These are phyloP conservation scores for Vitis riparia DNA, from an alignment of 164 flowering plant species.

Conservation along the genomic window DNA sequence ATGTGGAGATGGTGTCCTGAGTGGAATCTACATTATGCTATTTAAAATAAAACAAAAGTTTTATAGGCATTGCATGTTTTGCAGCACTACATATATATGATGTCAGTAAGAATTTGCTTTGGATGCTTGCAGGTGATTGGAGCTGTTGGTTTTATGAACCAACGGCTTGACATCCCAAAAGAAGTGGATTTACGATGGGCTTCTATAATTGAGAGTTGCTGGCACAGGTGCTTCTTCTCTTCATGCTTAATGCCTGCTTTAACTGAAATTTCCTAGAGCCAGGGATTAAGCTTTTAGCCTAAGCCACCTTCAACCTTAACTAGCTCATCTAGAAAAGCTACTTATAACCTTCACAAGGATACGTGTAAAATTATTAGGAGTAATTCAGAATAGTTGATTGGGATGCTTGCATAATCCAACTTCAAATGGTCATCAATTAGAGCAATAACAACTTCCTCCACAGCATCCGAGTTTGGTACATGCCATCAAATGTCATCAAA, in stretches of 20 bases:
- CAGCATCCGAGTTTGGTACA: too few relatives aligned
- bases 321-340: too few relatives aligned
- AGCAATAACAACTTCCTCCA: too few relatives aligned
- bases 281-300: background rate
- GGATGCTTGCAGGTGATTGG: slow-evolving; percentile 72
- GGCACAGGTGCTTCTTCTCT: slow-evolving; percentile 59
- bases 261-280: background rate
- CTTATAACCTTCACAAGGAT: too few relatives aligned
- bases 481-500: too few relatives aligned
- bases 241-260: background rate
- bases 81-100: background rate
- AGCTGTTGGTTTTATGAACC: slow-evolving; percentile 97
- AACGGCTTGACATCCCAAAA: slow-evolving; percentile 84
- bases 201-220: slow-evolving; percentile 88
- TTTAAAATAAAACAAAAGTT: background rate
- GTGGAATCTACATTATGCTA: background rate
- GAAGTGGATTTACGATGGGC: slow-evolving; percentile 80
- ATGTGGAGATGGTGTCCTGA: background rate
- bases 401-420: too few relatives aligned
- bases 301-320: background rate
- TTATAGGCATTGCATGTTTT: background rate
- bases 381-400: too few relatives aligned
- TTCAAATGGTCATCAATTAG: too few relatives aligned
- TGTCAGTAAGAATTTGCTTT: slow-evolving; percentile 5
- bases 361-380: too few relatives aligned